Evolutionary conservation across 352 stramenopile genomes (phyloP).

Genomic region (Chrysophaeum taylorii): DNA sequence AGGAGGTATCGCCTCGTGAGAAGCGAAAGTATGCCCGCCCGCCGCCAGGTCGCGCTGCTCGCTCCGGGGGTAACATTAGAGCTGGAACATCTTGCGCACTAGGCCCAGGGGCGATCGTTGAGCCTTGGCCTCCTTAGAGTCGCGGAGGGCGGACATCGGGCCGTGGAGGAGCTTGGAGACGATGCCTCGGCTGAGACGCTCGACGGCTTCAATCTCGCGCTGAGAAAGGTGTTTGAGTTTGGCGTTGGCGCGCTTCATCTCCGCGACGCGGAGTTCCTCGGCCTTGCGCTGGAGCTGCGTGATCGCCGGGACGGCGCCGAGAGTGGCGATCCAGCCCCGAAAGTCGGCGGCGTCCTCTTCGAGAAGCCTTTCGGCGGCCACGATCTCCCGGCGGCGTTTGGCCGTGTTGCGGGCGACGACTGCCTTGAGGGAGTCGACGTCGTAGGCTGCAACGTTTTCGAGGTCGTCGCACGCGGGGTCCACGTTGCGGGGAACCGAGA

Average conservation of each 20-base stretch:
- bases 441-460: conserved; percentile 51
- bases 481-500: conserved; percentile 71
- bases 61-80: too few species aligned
- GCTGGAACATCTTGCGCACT: too few species aligned
- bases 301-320: conserved; percentile 67
- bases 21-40: too few species aligned
- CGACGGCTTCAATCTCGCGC: conserved; percentile 63
- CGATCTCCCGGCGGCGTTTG: conserved; percentile 68
- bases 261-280: conserved; percentile 58
- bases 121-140: conserved; percentile 44
- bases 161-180: conserved; percentile 76
- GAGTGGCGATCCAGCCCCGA: conserved; percentile 58
- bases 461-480: conserved; percentile 53
- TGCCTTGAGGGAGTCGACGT: conserved; percentile 73
- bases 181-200: conserved; percentile 63
- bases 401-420: conserved; percentile 73
- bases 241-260: conserved; percentile 58
- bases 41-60: too few species aligned
- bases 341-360: conserved; percentile 58
- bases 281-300: conserved; percentile 69
- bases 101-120: too few species aligned
- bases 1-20: too few species aligned
- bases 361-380: conserved; percentile 64
- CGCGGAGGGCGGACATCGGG: conserved; percentile 63
- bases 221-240: conserved; percentile 60